A percentile compares a stretch with the other conserved stretches of the same genome.
Conservation (phyloP, 192 early-diverging fungal species). For the Entomortierella beljakovae region DNA sequence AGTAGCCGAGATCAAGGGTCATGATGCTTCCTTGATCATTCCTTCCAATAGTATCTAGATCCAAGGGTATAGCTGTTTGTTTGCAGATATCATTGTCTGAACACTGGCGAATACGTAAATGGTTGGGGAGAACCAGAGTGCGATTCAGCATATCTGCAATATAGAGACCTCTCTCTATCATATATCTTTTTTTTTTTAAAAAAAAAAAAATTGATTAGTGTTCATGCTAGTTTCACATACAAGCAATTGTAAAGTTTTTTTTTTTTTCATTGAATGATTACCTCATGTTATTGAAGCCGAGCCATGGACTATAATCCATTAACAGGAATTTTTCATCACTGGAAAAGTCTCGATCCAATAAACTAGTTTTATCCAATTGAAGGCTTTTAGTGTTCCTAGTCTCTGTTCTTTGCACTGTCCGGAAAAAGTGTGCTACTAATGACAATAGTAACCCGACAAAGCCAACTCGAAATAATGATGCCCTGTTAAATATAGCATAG, state of each 20-base stretch:
- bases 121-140: conserved; percentile 21
- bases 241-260: background rate
- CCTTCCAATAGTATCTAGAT: conserved; percentile 12
- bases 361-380: background rate
- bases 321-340: conserved; percentile 24
- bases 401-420: background rate
- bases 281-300: conserved; percentile 41
- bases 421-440: background rate
- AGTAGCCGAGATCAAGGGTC: conserved; percentile 26
- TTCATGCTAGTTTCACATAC: too few relatives aligned
- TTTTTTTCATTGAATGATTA: conserved; percentile 2
- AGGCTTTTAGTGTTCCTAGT: background rate
- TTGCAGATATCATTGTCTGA: conserved; percentile 10
- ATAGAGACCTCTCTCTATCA: conserved; percentile 28
- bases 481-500: background rate
- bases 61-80: conserved; percentile 7
- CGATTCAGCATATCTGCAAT: conserved; percentile 24
- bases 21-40: conserved; percentile 30
- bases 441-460: background rate
- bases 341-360: background rate
- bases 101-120: conserved; percentile 25
- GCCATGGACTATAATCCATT: conserved; percentile 44
- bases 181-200: conserved; percentile 8
- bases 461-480: background rate
- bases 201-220: too few relatives aligned